Base-by-base conservation (phyloP, 1,284 basidiomycete genomes). In the Puccinia hordei region DNA sequence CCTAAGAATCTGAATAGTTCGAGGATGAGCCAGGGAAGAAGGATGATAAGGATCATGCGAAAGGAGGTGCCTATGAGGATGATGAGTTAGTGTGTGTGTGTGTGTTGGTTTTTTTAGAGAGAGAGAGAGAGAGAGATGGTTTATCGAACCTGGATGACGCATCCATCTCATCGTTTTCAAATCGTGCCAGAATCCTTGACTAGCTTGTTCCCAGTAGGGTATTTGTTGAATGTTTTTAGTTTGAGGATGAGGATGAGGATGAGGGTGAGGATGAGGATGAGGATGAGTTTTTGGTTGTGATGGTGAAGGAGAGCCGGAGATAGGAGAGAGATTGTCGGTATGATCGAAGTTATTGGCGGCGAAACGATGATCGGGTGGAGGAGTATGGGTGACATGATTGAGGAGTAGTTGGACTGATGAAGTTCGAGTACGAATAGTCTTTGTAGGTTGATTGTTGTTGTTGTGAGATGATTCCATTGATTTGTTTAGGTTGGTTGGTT, bases 81-180 rank as follows among this genome's bases (percentile, higher is more conserved):
- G 38, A 2, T 5, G 53, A 15, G 30, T 66, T 27, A 66, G 82
- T n/a, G n/a, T n/a, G n/a, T n/a, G n/a, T n/a, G n/a, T n/a, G n/a
- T n/a, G n/a, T n/a, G n/a, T n/a, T n/a, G n/a, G n/a, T 6, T 66
- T 10, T 27, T 15, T 82, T 91, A 90, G 85, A 93, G 87, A 5
- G 93, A 89, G 5, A 90, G 90, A 0, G 22, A 33, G 35, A 22
- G 49, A 19, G 63, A 33, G n/a, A 38, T 17, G 44, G 79, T 15
- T 30, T n/a, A 69, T 24, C 38, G 75, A 82, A 92, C 93, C 85
- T 41, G 93, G 93, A 49, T 91, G 87, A 41, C 92, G 86, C 82
- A 91, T 90, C 93, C 93, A 95, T 82, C 90, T 86, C 10, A 88
- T 86, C 0, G 89, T 88, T 83, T 82, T 86, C 81, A 91, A 80